Percentiles rank a stretch among this genome's conserved stretches.
phyloP scores from a whole-genome alignment of 2,329 filamentous ascomycete genomes.

The Colletotrichum shisoi region DNA sequence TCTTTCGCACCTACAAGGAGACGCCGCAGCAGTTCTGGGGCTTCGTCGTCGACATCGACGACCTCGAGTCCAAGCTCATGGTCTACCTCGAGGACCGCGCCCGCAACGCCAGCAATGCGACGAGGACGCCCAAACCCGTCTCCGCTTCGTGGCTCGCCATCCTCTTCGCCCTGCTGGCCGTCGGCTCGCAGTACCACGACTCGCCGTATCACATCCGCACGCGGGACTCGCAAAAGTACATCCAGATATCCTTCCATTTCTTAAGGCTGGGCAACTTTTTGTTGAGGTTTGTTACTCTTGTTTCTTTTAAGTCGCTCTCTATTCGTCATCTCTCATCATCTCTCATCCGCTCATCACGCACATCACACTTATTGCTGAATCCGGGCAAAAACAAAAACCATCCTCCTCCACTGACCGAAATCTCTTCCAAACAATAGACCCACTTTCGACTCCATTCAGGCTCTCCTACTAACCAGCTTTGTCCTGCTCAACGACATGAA shows the following conservation, averaged over 20 bases:
- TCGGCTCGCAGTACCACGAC: conserved; percentile 72
- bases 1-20: conserved; percentile 72
- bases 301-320: too few relatives aligned
- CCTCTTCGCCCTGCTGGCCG: conserved; percentile 70
- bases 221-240: conserved; percentile 66
- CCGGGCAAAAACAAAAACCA: conserved; percentile 2
- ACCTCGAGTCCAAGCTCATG: conserved; percentile 70
- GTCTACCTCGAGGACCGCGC: conserved; percentile 71
- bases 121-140: conserved; percentile 59
- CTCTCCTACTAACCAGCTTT: conserved; percentile 68
- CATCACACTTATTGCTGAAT: not conserved
- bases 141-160: conserved; percentile 73
- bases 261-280: conserved; percentile 70
- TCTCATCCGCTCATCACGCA: too few relatives aligned
- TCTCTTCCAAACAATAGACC: conserved; percentile 52
- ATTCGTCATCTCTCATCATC: too few relatives aligned
- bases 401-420: conserved; percentile 30
- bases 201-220: conserved; percentile 69
- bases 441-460: conserved; percentile 71
- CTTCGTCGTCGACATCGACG: conserved; percentile 71
- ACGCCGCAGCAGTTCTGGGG: conserved; percentile 74
- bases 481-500: conserved; percentile 74
- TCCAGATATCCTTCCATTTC: conserved; percentile 72
- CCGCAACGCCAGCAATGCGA: conserved; percentile 59
- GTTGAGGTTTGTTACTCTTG: conserved; percentile 54